These are phyloP conservation scores for Kluyveromyces nonfermentans DNA, from an alignment of 805 yeast species.

Conservation along the genomic window DNA sequence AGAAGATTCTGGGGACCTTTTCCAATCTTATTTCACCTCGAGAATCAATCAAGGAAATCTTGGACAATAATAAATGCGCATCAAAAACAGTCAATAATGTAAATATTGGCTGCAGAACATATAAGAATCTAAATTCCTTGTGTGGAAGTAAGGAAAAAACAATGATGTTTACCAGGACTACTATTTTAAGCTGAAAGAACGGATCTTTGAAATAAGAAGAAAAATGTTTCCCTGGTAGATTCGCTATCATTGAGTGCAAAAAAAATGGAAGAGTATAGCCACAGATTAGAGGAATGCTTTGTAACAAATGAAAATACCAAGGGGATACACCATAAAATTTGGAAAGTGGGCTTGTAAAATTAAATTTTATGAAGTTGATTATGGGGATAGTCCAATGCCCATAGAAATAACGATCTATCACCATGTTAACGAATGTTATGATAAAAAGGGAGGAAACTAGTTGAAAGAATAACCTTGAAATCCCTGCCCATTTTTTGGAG, in stretches of 20 bases:
- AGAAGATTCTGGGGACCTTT: background rate
- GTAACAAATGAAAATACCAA: constrained; percentile 74
- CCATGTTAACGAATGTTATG: constrained; percentile 31
- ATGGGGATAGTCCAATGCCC: constrained; percentile 49
- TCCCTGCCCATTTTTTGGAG: constrained; percentile 6
- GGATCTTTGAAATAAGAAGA: constrained; percentile 5
- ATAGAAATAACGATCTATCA: constrained; percentile 55
- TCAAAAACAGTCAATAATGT: constrained; percentile 42
- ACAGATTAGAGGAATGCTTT: constrained; percentile 71
- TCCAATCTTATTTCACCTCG: background rate
- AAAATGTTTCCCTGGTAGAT: constrained; percentile 9
- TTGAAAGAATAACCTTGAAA: constrained; percentile 13
- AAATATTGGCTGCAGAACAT: constrained; percentile 73
- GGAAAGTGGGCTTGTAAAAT: constrained; percentile 62
- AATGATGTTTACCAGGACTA: constrained; percentile 37
- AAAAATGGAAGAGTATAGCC: constrained; percentile 59
- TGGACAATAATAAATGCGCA: constrained; percentile 5
- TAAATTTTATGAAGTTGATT: constrained; percentile 64
- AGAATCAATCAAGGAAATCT: background rate
- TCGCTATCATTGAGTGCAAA: constrained; percentile 33
- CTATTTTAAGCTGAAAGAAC: constrained; percentile 20
- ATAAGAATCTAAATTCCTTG: constrained; percentile 86
- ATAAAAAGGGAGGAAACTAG: constrained; percentile 13
- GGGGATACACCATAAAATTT: constrained; percentile 80
- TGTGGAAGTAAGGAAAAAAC: constrained; percentile 64